Evolutionary conservation across 768 basidiomycete species (phyloP), one percentile per base, ranked within the genome.

Genomic region (Holtermanniella nyarrowii): DNA sequence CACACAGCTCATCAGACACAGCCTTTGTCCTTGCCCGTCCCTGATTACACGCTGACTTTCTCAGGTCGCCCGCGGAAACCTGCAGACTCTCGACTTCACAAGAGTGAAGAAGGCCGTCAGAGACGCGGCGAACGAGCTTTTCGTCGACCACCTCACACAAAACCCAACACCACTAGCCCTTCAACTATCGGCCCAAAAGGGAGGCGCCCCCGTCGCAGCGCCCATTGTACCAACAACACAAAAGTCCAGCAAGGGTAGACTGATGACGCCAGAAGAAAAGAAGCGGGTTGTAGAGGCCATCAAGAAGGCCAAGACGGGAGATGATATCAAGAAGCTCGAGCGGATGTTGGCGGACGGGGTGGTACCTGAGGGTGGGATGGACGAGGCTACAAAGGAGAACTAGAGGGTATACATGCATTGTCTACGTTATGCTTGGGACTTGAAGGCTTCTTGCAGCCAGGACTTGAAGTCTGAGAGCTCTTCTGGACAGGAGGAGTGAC

Each of bases 391-490:
- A 24, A 31, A 5, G 22, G 42, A 12, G 44, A 42, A 27, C 40
- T 41, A 24, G 10, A 39, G 7, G 31, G 24, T 23, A 23, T n/a
- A 27, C 39, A 47, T 42, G 46, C n/a, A 41, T 26, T 52, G n/a
- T 44, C 39, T 44, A 20, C 18, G 18, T 23, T 18, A 20, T 20
- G 7, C 18, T 18, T 39, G 21, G 48, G 27, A 54, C 45, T 59
- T 65, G 23, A 69, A 42, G 27, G 59, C 63, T 48, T 75, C 79
- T 65, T 78, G 78, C 52, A 93, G 74, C 80, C 86, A 91, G 13
- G 63, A 72, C 59, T 77, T 79, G 61, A 91, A 67, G 62, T 90
- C 83, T 27, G 77, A 74, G 40, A 89, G 73, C 62, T 89, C 87
- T 69, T 79, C 63, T 44, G 75, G 74, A 51, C 75, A 77, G 14